phyloP scores from a whole-genome alignment of 1,139 yeast genomes.

The Taphrina deformans region DNA sequence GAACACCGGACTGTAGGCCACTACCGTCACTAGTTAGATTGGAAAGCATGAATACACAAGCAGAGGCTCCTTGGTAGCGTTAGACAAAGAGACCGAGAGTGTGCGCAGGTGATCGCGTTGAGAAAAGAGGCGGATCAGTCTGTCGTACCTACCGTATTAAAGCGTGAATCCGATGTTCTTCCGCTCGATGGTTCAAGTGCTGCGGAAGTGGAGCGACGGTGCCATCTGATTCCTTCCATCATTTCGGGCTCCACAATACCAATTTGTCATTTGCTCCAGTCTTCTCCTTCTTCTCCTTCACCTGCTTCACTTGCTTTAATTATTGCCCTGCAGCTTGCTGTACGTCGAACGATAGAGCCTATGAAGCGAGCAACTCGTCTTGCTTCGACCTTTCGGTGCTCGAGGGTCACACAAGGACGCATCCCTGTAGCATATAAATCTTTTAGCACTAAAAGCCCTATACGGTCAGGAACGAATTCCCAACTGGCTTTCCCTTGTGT shows the following conservation, averaged over 20 bases:
- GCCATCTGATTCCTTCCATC: background rate
- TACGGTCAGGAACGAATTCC: conserved; percentile 51
- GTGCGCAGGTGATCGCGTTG: background rate
- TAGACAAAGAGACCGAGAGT: background rate
- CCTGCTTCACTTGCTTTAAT: background rate
- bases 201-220: too few species aligned
- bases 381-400: background rate
- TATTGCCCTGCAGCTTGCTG: too few species aligned
- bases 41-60: too few species aligned
- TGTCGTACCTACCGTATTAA: too few species aligned
- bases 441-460: background rate
- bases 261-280: background rate
- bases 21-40: too few species aligned
- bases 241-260: background rate
- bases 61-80: too few species aligned
- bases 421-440: background rate
- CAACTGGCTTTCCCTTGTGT: conserved; percentile 81
- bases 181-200: too few species aligned
- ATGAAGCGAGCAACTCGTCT: background rate
- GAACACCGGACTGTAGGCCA: too few species aligned
- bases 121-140: background rate
- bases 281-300: background rate
- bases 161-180: too few species aligned
- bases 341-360: too few species aligned
- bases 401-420: background rate